phyloP scores from a whole-genome alignment of 495 filamentous ascomycete genomes.

The Penicillium maclennaniae region DNA sequence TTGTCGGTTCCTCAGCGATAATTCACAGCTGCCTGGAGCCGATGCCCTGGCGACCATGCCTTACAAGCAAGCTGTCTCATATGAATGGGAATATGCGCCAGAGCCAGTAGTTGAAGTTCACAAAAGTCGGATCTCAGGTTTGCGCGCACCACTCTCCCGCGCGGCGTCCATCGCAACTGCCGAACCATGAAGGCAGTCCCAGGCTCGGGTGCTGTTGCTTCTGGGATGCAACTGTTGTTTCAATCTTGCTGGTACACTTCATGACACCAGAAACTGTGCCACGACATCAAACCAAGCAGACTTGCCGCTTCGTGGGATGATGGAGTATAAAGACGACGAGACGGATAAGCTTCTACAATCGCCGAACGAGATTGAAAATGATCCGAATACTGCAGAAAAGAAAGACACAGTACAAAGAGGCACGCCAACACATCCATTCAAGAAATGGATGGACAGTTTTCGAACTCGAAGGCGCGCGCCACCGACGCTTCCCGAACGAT shows the following conservation, averaged over 20 bases:
- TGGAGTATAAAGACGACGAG: constrained; percentile 15
- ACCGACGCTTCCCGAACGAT: constrained; percentile 22
- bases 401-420: constrained; percentile 6
- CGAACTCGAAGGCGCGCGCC: constrained; percentile 34
- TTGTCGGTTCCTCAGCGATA: constrained; percentile 12
- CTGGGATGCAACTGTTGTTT: constrained; percentile 2
- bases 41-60: not conserved
- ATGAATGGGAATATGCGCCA: not conserved
- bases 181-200: constrained; percentile 14
- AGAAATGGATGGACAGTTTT: constrained; percentile 55
- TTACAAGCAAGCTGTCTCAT: not conserved
- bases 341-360: not conserved
- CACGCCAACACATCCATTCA: constrained; percentile 35
- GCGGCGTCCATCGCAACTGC: constrained; percentile 14
- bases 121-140: not conserved
- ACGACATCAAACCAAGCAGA: not conserved
- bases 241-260: constrained; percentile 4
- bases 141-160: constrained; percentile 1
- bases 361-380: constrained; percentile 12
- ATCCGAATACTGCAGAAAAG: not conserved
- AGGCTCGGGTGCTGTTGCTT: not conserved
- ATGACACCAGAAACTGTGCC: constrained; percentile 3
- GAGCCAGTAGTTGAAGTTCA: not conserved
- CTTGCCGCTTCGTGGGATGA: constrained; percentile 6
- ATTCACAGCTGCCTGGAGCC: constrained; percentile 16